Evolutionary conservation across 352 stramenopile genomes (phyloP), one percentile per base, ranked within the genome.

Genomic region (Phytophthora chlamydospora): DNA sequence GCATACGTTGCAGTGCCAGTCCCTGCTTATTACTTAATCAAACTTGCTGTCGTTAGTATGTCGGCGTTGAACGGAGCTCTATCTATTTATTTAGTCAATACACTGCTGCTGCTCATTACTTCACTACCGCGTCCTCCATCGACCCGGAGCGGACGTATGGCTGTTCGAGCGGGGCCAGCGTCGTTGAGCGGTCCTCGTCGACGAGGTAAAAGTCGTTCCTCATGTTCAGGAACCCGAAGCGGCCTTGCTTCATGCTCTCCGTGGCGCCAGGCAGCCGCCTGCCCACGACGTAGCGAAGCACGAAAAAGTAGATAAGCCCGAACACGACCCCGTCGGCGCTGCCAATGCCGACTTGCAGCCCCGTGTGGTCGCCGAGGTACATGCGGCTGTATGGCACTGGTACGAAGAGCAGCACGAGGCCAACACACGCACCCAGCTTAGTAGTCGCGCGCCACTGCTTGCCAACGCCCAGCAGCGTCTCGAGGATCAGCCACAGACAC

Each of bases 331-430:
- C 78, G 49, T 81, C 32, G 6, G 46, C 54, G 29, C 57, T 65
- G 43, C 78, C 78, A 19, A 88, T 73, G 21, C 17, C 51, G 38
- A 83, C 73, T 57, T 88, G 78, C 36, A 85, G 53, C 16, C 48
- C 42, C 35, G 75, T 83, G 71, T 88, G 78, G 61, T 88, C 78
- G 24, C 78, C 78, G 36, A 88, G 36, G 58, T 88, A 84, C 50
- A 85, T 49, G 58, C 78, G 78, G 45, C 76, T 84, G 68, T 83
- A 88, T 0, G 78, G 78, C 4, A 88, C 76, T 0, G 76, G 73
- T 13, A 73, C 64, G 21, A 88, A 79, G 33, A 88, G 41, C 24
- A 76, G 46, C 13, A 74, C 11, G 17, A 45, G 44, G 0, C 46
- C 54, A 14, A 55, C 27, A 24, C 55, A 63, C 12, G 47, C n/a